Conservation (phyloP, 2,329 filamentous ascomycete species). For the Aspergillus hiratsukae region DNA sequence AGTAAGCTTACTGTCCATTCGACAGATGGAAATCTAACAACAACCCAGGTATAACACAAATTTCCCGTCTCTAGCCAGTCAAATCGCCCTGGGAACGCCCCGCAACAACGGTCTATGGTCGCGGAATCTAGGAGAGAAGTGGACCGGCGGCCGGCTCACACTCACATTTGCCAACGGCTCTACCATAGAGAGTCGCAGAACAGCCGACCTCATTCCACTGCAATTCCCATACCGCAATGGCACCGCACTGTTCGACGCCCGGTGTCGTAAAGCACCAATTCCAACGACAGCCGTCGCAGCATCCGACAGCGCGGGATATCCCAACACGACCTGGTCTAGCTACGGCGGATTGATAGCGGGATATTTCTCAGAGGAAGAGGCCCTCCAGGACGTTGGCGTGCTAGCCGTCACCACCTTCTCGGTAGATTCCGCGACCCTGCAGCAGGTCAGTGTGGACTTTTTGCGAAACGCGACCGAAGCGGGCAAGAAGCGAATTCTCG, state of each 20-base stretch:
- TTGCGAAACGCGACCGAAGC: conserved; percentile 25
- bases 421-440: conserved; percentile 11
- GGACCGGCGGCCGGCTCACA: neutral
- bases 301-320: conserved; percentile 14
- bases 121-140: neutral
- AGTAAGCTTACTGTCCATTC: conserved; percentile 33
- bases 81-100: conserved; percentile 1
- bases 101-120: neutral
- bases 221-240: neutral
- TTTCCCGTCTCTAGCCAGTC: conserved; percentile 8
- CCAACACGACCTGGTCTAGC: conserved; percentile 14
- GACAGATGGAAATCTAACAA: neutral
- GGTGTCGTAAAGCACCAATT: neutral
- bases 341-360: neutral
- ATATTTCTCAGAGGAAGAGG: neutral
- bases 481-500: conserved; percentile 58
- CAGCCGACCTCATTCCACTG: neutral
- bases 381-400: neutral
- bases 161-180: neutral
- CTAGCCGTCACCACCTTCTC: conserved; percentile 8
- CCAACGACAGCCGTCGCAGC: neutral
- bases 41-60: conserved; percentile 10
- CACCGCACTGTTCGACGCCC: neutral
- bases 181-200: neutral
- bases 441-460: conserved; percentile 12